A percentile compares a stretch with the other conserved stretches of the same genome.
Conservation (phyloP, 345 rosid genomes). For the Hevea brasiliensis region DNA sequence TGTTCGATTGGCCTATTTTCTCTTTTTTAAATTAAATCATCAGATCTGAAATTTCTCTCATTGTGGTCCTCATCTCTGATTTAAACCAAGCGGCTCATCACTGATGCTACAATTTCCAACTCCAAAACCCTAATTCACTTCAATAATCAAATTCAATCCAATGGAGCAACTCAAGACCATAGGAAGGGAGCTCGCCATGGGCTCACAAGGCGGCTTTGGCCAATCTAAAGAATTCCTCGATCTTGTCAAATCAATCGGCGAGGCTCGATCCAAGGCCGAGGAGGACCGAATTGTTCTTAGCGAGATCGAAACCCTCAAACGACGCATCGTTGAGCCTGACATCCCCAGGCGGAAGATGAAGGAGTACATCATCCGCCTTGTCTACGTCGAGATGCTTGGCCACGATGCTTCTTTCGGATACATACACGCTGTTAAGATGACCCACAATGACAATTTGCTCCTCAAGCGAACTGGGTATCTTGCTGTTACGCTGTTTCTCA, state of each 20-base stretch:
- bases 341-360: conserved; percentile 93
- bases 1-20: no score
- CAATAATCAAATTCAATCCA: neutral
- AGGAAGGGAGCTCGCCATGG: conserved; percentile 98
- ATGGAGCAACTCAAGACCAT: conserved; percentile 97
- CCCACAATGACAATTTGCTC: conserved; percentile 75
- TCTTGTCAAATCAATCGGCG: conserved; percentile 95
- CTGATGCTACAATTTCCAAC: conserved; percentile 3
- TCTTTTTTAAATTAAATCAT: no score
- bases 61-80: no score
- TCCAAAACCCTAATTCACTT: neutral
- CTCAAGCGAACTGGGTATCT: conserved; percentile 95
- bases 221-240: conserved; percentile 96
- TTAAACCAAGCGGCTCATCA: neutral
- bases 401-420: conserved; percentile 97
- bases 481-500: conserved; percentile 86
- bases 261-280: conserved; percentile 97
- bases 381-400: conserved; percentile 96
- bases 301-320: conserved; percentile 91
- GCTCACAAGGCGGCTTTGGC: conserved; percentile 94
- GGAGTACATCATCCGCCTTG: conserved; percentile 82
- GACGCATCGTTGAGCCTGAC: conserved; percentile 81
- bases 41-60: neutral
- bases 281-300: conserved; percentile 89
- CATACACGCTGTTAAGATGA: conserved; percentile 99